phyloP scores from a whole-genome alignment of 139 green algal species.

The Chlamydomonas applanata region DNA sequence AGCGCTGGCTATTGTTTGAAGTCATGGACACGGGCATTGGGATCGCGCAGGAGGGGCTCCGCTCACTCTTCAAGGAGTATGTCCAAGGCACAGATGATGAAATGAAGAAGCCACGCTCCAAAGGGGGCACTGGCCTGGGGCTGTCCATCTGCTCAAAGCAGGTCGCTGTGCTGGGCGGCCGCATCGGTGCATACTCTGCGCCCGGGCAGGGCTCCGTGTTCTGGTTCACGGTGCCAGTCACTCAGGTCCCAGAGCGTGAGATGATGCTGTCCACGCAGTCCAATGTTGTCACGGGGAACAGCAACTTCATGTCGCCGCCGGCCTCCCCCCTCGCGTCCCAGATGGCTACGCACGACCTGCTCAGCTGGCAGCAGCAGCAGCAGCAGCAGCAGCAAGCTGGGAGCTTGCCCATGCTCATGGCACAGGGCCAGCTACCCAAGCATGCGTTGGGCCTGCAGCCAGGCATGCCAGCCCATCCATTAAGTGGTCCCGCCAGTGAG shows the following conservation, averaged over 20 bases:
- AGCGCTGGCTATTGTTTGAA: constrained; percentile 71
- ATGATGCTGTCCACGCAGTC: neutral
- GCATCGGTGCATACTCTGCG: constrained; percentile 69
- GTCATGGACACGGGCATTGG: constrained; percentile 73
- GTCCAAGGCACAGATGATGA: constrained; percentile 77
- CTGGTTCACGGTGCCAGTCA: constrained; percentile 62
- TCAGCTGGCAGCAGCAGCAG: too few relatives aligned
- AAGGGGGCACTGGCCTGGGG: constrained; percentile 63
- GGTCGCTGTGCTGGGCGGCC: constrained; percentile 74
- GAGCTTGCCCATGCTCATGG: too few relatives aligned
- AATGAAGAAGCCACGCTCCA: constrained; percentile 61
- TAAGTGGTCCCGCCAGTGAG: too few relatives aligned
- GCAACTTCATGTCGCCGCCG: neutral
- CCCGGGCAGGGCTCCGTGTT: constrained; percentile 58
- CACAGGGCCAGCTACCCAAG: too few relatives aligned
- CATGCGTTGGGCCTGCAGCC: too few relatives aligned
- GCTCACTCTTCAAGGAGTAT: constrained; percentile 74
- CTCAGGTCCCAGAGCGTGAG: neutral
- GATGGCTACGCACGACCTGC: neutral
- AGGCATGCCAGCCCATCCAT: too few relatives aligned
- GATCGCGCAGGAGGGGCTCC: constrained; percentile 50
- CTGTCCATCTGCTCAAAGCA: constrained; percentile 78
- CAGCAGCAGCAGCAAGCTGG: neutral
- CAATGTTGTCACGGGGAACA: neutral
- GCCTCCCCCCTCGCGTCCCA: too few relatives aligned